Conservation (phyloP, 2,329 filamentous ascomycete species). For the Pseudogymnoascus sp. region DNA sequence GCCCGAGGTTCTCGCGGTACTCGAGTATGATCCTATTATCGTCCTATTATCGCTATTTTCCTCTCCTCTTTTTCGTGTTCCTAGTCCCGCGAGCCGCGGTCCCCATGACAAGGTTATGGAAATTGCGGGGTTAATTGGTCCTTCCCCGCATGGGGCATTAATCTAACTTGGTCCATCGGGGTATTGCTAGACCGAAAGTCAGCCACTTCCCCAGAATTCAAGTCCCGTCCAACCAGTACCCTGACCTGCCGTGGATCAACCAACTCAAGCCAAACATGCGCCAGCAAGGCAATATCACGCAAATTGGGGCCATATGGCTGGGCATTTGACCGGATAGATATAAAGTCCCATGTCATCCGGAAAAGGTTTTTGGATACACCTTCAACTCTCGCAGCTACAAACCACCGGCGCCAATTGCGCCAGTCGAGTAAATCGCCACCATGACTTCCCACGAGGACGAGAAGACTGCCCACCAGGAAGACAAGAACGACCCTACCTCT, state of each 20-base stretch:
- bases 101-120: not conserved
- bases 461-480: not conserved
- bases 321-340: not conserved
- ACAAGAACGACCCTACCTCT: not conserved
- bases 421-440: not conserved
- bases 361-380: not conserved
- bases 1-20: not conserved
- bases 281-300: not conserved
- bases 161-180: not conserved
- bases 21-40: not conserved
- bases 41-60: not conserved
- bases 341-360: not conserved
- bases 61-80: not conserved
- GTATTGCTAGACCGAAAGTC: constrained; percentile 1
- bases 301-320: not conserved
- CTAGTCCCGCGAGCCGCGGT: not conserved
- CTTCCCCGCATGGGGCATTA: not conserved
- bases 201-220: not conserved
- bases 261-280: not conserved
- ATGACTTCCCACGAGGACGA: constrained; percentile 9
- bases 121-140: not conserved
- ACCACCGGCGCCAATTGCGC: not conserved
- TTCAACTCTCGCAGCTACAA: not conserved
- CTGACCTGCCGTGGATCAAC: not conserved
- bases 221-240: not conserved